Conservation (phyloP, 768 basidiomycete genomes). For the Pisolithus microcarpus region DNA sequence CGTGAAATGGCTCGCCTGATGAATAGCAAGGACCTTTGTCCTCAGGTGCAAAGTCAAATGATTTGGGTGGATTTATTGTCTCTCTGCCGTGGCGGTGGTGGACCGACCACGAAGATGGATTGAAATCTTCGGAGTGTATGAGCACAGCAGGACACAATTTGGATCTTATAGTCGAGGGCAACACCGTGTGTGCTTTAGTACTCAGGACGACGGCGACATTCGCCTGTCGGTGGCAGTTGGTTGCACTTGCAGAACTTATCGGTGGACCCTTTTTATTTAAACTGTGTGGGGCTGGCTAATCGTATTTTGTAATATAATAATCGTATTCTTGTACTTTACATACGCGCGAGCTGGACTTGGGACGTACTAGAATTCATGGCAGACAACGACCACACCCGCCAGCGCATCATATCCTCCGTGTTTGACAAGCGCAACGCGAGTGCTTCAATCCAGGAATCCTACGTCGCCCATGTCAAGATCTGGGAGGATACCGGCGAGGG, state of each 20-base stretch:
- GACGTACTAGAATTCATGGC: slow-evolving; percentile 21
- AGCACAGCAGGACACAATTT: too few relatives aligned
- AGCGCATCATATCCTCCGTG: slow-evolving; percentile 75
- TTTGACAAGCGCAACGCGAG: slow-evolving; percentile 67
- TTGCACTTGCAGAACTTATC: background rate
- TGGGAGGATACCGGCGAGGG: slow-evolving; percentile 82
- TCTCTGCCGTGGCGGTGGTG: slow-evolving; percentile 1
- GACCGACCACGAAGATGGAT: slow-evolving; percentile 9
- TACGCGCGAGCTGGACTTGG: background rate
- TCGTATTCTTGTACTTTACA: background rate
- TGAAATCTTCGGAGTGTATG: background rate
- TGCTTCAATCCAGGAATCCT: slow-evolving; percentile 65
- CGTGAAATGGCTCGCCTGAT: slow-evolving; percentile 3
- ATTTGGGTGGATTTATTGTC: slow-evolving; percentile 9
- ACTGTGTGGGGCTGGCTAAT: background rate
- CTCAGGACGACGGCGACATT: slow-evolving; percentile 1
- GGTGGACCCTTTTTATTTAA: slow-evolving; percentile 3
- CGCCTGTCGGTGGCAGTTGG: slow-evolving; percentile 2
- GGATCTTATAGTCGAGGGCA: too few relatives aligned
- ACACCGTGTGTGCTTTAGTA: background rate
- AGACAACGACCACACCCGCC: slow-evolving; percentile 45
- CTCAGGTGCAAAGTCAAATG: slow-evolving; percentile 7
- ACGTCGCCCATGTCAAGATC: slow-evolving; percentile 87
- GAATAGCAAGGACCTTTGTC: slow-evolving; percentile 4
- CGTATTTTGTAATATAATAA: background rate